These are phyloP conservation scores for Moesziomyces parantarcticus DNA, from an alignment of 1,284 basidiomycete genomes.

Conservation along the genomic window DNA sequence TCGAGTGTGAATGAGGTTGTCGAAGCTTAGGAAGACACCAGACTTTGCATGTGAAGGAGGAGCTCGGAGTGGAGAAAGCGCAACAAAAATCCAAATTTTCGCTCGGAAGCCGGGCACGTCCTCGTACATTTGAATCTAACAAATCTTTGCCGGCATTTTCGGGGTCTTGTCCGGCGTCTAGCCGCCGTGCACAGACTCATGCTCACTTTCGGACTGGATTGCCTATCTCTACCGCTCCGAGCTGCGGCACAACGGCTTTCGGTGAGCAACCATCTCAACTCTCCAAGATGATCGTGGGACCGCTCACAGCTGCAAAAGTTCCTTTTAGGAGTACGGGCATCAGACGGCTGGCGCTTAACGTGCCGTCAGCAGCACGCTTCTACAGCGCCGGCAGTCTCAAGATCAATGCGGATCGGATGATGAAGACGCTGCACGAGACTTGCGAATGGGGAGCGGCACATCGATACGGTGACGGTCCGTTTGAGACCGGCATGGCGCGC, in stretches of 20 bases:
- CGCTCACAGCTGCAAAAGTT: neutral
- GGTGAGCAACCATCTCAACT: neutral
- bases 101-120: constrained; percentile 19
- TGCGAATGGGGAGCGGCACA: constrained; percentile 59
- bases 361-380: constrained; percentile 3
- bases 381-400: constrained; percentile 27
- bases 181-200: neutral
- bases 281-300: constrained; percentile 6
- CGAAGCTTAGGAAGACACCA: neutral
- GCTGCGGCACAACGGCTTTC: neutral
- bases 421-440: constrained; percentile 61
- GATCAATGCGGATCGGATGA: constrained; percentile 57
- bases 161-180: constrained; percentile 25
- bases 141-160: neutral
- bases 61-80: constrained; percentile 8
- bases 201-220: no score
- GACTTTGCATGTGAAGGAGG: neutral
- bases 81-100: constrained; percentile 29
- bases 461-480: constrained; percentile 20
- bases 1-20: neutral
- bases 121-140: neutral
- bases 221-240: no score
- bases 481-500: constrained; percentile 44
- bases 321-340: neutral
- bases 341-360: neutral